These are phyloP conservation scores for Blepharisma undulans DNA, from an alignment of 169 alveolate species.

Conservation along the genomic window DNA sequence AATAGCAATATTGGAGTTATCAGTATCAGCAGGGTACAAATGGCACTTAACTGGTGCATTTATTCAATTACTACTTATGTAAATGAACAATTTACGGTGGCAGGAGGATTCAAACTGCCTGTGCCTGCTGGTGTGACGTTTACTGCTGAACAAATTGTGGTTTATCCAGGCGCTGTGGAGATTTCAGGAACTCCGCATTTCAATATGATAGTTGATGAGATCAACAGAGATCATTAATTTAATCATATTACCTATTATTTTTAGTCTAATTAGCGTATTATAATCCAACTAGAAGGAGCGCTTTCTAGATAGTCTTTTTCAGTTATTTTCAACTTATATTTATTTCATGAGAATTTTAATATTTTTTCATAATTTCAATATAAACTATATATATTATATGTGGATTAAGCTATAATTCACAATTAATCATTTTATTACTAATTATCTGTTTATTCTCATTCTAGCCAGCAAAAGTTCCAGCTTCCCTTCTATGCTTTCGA, in stretches of 20 bases:
- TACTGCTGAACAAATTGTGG: not conserved
- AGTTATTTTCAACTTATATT: too few species aligned
- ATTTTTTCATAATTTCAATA: too few species aligned
- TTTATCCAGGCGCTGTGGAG: conserved; percentile 14
- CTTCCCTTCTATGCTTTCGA: not conserved
- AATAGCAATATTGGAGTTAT: not conserved
- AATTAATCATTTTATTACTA: not conserved
- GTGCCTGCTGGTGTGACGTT: not conserved
- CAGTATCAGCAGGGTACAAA: not conserved
- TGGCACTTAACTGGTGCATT: not conserved
- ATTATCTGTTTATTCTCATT: not conserved
- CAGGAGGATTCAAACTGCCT: not conserved
- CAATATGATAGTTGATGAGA: not conserved
- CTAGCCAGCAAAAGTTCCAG: not conserved
- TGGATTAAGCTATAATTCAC: not conserved
- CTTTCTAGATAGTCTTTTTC: too few species aligned
- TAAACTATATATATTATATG: too few species aligned
- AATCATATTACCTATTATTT: not conserved
- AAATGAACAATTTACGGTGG: not conserved
- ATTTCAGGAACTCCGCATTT: not conserved
- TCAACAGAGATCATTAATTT: not conserved
- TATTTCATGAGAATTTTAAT: too few species aligned
- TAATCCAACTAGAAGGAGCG: not conserved
- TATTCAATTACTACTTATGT: not conserved
- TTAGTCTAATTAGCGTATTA: not conserved